Conservation (phyloP, 306 rosid species). For the Nissolia schottii region DNA sequence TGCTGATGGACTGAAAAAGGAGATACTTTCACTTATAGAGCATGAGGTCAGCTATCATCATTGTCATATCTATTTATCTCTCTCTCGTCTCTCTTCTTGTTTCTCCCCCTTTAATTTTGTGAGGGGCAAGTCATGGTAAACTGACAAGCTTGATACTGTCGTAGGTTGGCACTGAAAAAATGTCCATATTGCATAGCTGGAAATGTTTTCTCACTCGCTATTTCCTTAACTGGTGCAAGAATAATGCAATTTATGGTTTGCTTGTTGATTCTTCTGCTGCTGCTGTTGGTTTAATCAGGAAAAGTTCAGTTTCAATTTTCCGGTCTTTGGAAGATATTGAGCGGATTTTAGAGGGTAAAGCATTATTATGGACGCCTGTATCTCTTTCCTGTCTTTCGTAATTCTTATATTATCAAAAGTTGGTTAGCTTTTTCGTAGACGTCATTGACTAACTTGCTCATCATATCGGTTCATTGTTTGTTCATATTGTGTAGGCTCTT, state of each 20-base stretch:
- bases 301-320: conserved; percentile 67
- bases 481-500: conserved; percentile 48
- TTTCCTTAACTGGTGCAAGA: conserved; percentile 84
- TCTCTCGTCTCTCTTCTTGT: conserved; percentile 8
- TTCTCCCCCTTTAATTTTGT: neutral
- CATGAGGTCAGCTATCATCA: conserved; percentile 76
- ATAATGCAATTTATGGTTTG: conserved; percentile 65
- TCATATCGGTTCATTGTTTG: neutral
- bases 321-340: conserved; percentile 83
- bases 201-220: conserved; percentile 61
- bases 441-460: conserved; percentile 2
- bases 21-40: conserved; percentile 84
- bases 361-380: conserved; percentile 22
- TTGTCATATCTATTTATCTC: conserved; percentile 17
- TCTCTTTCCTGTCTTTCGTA: neutral
- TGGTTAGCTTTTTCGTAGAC: neutral
- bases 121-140: neutral
- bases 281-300: conserved; percentile 75
- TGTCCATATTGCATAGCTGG: conserved; percentile 73
- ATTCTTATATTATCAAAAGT: conserved; percentile 12
- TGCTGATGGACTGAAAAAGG: conserved; percentile 75
- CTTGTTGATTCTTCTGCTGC: conserved; percentile 57
- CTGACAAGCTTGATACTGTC: conserved; percentile 26
- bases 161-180: conserved; percentile 62
- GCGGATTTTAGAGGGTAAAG: conserved; percentile 65